These are phyloP conservation scores for Fraxinus latifolia DNA, from an alignment of 305 asterid species.

Conservation along the genomic window DNA sequence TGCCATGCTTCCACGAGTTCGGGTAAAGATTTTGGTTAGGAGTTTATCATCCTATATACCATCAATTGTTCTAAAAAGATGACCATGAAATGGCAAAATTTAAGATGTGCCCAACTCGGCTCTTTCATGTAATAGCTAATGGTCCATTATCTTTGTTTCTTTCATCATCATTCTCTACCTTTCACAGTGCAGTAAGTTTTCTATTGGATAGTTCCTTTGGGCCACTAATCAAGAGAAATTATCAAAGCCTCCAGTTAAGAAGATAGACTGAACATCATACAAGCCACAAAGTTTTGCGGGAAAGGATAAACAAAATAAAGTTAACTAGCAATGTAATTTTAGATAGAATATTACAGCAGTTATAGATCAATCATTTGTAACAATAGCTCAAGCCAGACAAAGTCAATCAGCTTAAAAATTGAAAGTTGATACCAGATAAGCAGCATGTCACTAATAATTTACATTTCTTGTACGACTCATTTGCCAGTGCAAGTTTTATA, in stretches of 20 bases:
- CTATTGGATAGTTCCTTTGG: slow-evolving; percentile 20
- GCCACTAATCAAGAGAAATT: slow-evolving; percentile 23
- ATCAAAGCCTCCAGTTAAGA: slow-evolving; percentile 55
- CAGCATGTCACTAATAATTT: neutral
- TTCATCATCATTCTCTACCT: neutral
- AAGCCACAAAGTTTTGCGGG: neutral
- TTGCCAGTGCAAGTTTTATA: neutral
- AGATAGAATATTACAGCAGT: neutral
- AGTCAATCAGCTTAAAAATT: neutral
- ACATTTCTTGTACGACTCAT: neutral
- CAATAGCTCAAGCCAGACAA: neutral
- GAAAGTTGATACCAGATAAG: neutral
- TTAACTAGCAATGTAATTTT: neutral
- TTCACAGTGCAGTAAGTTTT: neutral
- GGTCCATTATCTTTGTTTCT: neutral
- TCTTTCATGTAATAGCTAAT: neutral
- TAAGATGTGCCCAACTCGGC: neutral
- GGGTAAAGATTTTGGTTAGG: slow-evolving; percentile 31
- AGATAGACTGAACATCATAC: neutral
- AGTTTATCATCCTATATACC: slow-evolving; percentile 42
- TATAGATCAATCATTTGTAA: neutral
- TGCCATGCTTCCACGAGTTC: slow-evolving; percentile 23
- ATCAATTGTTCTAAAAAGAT: slow-evolving; percentile 19
- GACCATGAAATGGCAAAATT: neutral
- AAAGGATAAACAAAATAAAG: neutral